Conservation (phyloP, 257 asterid genomes). For the Solanum lycopersicoides region DNA sequence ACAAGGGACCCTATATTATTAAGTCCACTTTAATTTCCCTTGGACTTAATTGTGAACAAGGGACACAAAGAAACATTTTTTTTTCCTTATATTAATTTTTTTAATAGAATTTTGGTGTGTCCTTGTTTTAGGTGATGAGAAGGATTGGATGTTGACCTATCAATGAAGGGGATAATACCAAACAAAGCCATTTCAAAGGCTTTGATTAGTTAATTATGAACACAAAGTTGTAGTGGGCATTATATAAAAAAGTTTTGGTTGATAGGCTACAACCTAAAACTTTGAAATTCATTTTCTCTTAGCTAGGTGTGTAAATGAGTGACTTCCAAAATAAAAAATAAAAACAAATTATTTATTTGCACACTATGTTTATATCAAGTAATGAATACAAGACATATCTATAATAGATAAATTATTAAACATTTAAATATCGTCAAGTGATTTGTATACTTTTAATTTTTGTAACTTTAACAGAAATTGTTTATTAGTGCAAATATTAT, state of each 20-base stretch:
- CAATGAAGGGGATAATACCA: conserved; percentile 38
- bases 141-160: conserved; percentile 42
- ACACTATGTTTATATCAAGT: not conserved
- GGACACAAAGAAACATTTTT: not conserved
- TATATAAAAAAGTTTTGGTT: conserved; percentile 16
- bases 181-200: conserved; percentile 31
- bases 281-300: not conserved
- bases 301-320: not conserved
- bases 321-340: not conserved
- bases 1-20: not conserved
- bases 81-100: not conserved
- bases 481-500: not conserved
- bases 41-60: conserved; percentile 4
- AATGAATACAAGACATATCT: not conserved
- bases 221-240: conserved; percentile 15
- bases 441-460: not conserved
- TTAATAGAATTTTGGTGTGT: conserved; percentile 17
- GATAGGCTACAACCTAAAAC: not conserved
- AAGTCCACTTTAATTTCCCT: not conserved
- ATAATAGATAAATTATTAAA: not conserved
- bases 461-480: not conserved
- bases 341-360: not conserved
- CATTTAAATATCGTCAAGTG: not conserved
- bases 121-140: conserved; percentile 33
- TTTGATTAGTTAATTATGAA: conserved; percentile 13